Evolutionary conservation across 345 rosid species (phyloP), one percentile per base, ranked within the genome.

Genomic region (Brassica nigra): DNA sequence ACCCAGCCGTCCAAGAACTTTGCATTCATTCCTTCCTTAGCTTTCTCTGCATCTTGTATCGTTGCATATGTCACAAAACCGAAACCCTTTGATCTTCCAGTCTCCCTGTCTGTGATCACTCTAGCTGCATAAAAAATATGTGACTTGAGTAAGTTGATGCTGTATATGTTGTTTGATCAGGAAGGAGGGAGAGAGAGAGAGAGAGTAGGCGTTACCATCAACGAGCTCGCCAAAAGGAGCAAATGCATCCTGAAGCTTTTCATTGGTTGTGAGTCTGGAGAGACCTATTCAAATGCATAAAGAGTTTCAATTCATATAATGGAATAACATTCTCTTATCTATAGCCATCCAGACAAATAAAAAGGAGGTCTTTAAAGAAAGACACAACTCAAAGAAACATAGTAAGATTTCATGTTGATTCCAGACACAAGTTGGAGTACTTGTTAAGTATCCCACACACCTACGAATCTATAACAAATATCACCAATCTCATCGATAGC

Each of bases 1-100:
- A 91, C 97, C 99, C 99, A 95, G 62, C 99, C 99, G 31, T 95
- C 97, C 77, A 95, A 83, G 75, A 83, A 90, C 83, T 90, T 91
- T 10, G 97, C 97, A 74, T 95, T 95, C 99, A 91, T 89, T 28
- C 82, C 89, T 83, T 90, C 90, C 67, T 84, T 91, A 14, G 99
- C 97, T 68, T 89, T 90, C 83, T 90, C 97, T 23, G 99, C 99
- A 76, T 94, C 97, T 77, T 94, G 91, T 67, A 92, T 65, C 6
- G 90, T 83, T 55, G 81, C 74, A 63, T 86, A 95, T 2, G 94
- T 86, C 31, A 91, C 91, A 80, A 92, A 95, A 36, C 88, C 97
- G 47, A 90, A 92, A 14, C 97, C 99, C 79, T 89, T 92, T 0
- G 99, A 90, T 80, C 91, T 92, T 66, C 94, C 90, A 0, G 89